phyloP scores from a whole-genome alignment of 2,329 filamentous ascomycete species.

The Talaromyces sp. region DNA sequence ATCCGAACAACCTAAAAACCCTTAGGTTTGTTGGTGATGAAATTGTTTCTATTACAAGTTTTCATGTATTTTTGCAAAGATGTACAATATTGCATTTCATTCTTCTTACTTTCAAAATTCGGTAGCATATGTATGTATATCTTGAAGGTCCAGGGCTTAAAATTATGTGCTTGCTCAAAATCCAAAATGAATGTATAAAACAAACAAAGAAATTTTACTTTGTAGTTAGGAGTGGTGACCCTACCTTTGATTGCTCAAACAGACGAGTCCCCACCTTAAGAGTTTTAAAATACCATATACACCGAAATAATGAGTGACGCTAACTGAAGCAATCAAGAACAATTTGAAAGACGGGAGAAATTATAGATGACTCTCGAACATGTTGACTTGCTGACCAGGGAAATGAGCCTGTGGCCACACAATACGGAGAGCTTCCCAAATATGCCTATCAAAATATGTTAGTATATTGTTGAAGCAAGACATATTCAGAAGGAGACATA shows the following conservation, averaged over 20 bases:
- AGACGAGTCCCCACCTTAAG: too few relatives aligned
- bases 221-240: too few relatives aligned
- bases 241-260: background rate
- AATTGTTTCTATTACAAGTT: slow-evolving; percentile 16
- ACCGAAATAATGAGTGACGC: slow-evolving; percentile 6
- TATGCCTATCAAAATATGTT: slow-evolving; percentile 59
- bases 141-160: background rate
- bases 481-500: slow-evolving; percentile 47
- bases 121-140: slow-evolving; percentile 11
- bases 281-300: slow-evolving; percentile 12
- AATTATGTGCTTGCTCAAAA: background rate
- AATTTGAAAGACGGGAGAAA: background rate
- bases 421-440: slow-evolving; percentile 87
- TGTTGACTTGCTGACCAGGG: slow-evolving; percentile 69
- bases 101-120: background rate
- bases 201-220: background rate
- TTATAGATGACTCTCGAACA: slow-evolving; percentile 75
- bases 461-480: slow-evolving; percentile 20
- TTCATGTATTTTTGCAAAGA: background rate
- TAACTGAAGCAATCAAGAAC: slow-evolving; percentile 6
- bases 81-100: slow-evolving; percentile 8
- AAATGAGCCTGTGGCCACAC: slow-evolving; percentile 91
- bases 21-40: background rate
- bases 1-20: background rate
- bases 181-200: background rate